Evolutionary conservation across 1,284 basidiomycete species (phyloP).

Genomic region (Marasmius tenuissimus): DNA sequence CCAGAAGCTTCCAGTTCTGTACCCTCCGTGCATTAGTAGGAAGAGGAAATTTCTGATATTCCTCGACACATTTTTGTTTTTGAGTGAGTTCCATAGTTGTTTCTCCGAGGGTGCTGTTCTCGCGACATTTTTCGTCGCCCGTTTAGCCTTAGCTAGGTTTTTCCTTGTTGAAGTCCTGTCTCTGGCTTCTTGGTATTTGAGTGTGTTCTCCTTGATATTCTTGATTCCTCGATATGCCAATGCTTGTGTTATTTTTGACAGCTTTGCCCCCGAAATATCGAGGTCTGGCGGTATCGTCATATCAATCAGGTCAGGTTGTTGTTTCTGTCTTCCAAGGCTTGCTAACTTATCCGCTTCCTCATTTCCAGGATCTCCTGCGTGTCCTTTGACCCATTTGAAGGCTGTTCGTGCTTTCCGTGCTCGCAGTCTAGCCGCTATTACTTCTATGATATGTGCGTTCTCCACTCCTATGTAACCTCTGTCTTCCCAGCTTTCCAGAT

Average conservation of each 20-base stretch:
- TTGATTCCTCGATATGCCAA: slow-evolving; percentile 25
- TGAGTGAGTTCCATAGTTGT: slow-evolving; percentile 23
- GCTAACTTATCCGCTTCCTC: slow-evolving; percentile 21
- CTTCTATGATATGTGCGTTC: slow-evolving; percentile 7
- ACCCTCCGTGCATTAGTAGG: slow-evolving; percentile 17
- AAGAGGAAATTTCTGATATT: slow-evolving; percentile 20
- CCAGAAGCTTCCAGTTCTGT: slow-evolving; percentile 31
- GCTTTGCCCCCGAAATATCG: slow-evolving; percentile 23
- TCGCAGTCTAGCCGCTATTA: slow-evolving; percentile 3
- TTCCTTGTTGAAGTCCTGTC: not conserved
- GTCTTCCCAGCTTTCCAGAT: slow-evolving; percentile 15
- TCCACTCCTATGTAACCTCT: slow-evolving; percentile 13
- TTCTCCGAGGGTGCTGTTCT: slow-evolving; percentile 14
- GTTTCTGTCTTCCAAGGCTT: slow-evolving; percentile 15
- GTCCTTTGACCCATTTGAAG: slow-evolving; percentile 23
- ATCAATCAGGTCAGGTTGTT: not conserved
- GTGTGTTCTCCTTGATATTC: not conserved
- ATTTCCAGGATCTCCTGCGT: slow-evolving; percentile 18
- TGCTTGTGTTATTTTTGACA: slow-evolving; percentile 24
- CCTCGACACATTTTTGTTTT: slow-evolving; percentile 21
- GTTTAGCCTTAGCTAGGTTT: not conserved
- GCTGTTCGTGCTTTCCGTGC: slow-evolving; percentile 2
- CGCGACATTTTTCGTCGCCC: slow-evolving; percentile 1
- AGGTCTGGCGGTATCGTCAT: slow-evolving; percentile 9
- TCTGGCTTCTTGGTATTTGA: not conserved